Evolutionary conservation across 352 stramenopile genomes (phyloP).

Genomic region (Phytopythium vexans): DNA sequence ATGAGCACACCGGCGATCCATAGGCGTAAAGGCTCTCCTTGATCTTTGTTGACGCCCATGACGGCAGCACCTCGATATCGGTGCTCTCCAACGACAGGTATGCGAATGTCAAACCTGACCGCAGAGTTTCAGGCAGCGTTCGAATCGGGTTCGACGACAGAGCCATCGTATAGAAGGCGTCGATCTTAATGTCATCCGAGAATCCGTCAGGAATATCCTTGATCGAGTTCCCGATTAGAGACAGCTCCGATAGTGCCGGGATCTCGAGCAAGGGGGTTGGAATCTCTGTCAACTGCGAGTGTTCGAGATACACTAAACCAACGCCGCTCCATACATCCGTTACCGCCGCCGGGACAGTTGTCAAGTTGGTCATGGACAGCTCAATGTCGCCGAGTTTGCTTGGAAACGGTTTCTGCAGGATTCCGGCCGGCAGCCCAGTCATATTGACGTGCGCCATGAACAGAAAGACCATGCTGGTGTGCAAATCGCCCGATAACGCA

Average conservation of each 20-base stretch:
- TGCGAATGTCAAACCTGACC: constrained; percentile 11
- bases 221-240: constrained; percentile 25
- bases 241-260: constrained; percentile 18
- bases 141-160: constrained; percentile 23
- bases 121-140: constrained; percentile 14
- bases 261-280: constrained; percentile 16
- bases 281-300: constrained; percentile 22
- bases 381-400: constrained; percentile 37
- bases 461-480: constrained; percentile 24
- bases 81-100: constrained; percentile 27
- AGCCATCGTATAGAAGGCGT: constrained; percentile 20
- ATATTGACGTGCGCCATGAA: constrained; percentile 40
- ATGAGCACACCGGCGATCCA: no score
- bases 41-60: no score
- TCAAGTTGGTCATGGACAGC: constrained; percentile 33
- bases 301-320: constrained; percentile 29
- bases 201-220: constrained; percentile 15
- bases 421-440: constrained; percentile 27
- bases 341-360: constrained; percentile 17
- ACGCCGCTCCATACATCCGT: constrained; percentile 21
- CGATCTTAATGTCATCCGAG: constrained; percentile 1
- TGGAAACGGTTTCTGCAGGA: constrained; percentile 26
- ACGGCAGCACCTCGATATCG: no score
- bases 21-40: no score
- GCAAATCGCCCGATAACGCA: constrained; percentile 21